Conservation (phyloP, 257 asterid genomes). For the Nicotiana attenuata region DNA sequence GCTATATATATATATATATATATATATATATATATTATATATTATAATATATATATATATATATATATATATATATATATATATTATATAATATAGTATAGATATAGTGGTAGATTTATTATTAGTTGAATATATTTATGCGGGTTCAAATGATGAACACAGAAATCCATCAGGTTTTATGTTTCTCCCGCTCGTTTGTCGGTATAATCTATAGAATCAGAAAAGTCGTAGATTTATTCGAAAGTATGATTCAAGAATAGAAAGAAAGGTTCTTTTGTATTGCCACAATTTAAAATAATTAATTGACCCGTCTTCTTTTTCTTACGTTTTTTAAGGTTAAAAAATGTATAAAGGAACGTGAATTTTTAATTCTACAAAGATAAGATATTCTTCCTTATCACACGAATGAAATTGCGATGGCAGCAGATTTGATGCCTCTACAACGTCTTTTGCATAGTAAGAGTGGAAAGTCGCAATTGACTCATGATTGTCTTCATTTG, state of each 20-base stretch:
- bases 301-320: background rate
- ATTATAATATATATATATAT: no score
- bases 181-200: background rate
- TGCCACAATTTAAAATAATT: background rate
- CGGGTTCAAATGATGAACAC: no score
- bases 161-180: background rate
- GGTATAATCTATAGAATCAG: background rate
- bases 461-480: no score
- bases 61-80: no score
- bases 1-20: background rate
- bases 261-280: background rate
- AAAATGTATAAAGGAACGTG: background rate
- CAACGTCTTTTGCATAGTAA: background rate
- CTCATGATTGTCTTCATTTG: no score
- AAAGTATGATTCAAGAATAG: background rate
- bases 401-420: background rate
- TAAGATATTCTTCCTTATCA: background rate
- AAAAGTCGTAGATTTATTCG: background rate
- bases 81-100: no score
- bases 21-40: no score
- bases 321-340: background rate
- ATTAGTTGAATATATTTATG: no score
- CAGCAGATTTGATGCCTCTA: background rate
- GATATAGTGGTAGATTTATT: no score
- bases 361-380: background rate